Percentiles rank a stretch among this genome's conserved stretches.
Evolutionary conservation across 2,329 filamentous ascomycete species (phyloP).

Genomic region (Aspergillus sp.): DNA sequence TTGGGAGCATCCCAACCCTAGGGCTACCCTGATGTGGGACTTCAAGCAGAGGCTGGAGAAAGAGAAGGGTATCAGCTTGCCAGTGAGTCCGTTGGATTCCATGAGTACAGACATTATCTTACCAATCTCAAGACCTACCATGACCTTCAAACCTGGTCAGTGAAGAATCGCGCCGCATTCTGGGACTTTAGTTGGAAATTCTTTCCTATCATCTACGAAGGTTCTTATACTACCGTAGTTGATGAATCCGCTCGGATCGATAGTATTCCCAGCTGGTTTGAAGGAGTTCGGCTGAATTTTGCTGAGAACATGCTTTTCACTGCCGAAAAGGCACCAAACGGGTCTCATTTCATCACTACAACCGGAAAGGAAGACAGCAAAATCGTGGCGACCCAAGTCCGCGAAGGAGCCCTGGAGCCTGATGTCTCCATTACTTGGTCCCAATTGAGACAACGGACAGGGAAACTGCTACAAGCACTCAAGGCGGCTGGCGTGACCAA

Average conservation of each 20-base stretch:
- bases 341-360: constrained; percentile 4
- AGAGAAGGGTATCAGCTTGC: constrained; percentile 56
- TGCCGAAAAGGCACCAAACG: constrained; percentile 22
- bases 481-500: constrained; percentile 63
- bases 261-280: constrained; percentile 68
- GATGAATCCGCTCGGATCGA: constrained; percentile 71
- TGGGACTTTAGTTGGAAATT: constrained; percentile 64
- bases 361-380: constrained; percentile 58
- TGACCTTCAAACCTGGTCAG: constrained; percentile 70
- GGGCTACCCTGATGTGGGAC: constrained; percentile 63
- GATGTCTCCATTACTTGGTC: constrained; percentile 62
- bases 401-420: constrained; percentile 36
- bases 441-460: constrained; percentile 62
- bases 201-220: constrained; percentile 62
- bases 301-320: constrained; percentile 77
- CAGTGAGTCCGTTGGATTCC: constrained; percentile 43
- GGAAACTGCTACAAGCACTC: constrained; percentile 61
- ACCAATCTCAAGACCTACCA: constrained; percentile 7
- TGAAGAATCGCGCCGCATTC: constrained; percentile 62
- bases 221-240: constrained; percentile 59
- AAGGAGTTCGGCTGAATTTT: constrained; percentile 71
- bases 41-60: constrained; percentile 67
- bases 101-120: not conserved
- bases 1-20: constrained; percentile 65
- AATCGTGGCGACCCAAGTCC: constrained; percentile 68